These are phyloP conservation scores for Debaryomycetaceae sp. DNA, from an alignment of 1,139 yeast genomes.

Conservation along the genomic window DNA sequence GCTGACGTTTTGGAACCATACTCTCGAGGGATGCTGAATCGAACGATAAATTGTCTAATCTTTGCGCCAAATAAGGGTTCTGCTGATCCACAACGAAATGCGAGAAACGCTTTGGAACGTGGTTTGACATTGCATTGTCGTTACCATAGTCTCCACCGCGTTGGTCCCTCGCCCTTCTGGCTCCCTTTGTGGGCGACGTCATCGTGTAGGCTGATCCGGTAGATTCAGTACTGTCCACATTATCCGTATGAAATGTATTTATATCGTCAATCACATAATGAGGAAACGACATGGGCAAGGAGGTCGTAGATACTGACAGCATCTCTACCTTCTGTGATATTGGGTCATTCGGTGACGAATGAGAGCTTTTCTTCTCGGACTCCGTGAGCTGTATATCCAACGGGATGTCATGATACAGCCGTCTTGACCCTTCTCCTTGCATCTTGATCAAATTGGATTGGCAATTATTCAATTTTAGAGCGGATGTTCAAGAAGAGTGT, in stretches of 20 bases:
- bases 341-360: background rate
- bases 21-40: conserved; percentile 23
- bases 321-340: background rate
- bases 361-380: background rate
- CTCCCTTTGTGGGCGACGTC: background rate
- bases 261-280: conserved; percentile 25
- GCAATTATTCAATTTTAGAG: too few species aligned
- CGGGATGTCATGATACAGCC: background rate
- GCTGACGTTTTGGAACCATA: conserved; percentile 5
- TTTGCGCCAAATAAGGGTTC: conserved; percentile 22
- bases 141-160: background rate
- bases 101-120: conserved; percentile 41
- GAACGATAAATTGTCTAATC: conserved; percentile 23
- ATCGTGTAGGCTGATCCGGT: conserved; percentile 16
- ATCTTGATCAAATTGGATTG: too few species aligned
- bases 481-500: too few species aligned
- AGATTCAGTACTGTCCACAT: conserved; percentile 17
- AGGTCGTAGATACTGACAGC: conserved; percentile 1
- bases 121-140: conserved; percentile 16
- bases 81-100: conserved; percentile 41
- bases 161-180: background rate
- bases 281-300: conserved; percentile 31
- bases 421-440: background rate
- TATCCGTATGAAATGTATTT: conserved; percentile 30
- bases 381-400: background rate